Evolutionary conservation across 768 basidiomycete species (phyloP).

Genomic region (Boletus pseudo-olivaceus): DNA sequence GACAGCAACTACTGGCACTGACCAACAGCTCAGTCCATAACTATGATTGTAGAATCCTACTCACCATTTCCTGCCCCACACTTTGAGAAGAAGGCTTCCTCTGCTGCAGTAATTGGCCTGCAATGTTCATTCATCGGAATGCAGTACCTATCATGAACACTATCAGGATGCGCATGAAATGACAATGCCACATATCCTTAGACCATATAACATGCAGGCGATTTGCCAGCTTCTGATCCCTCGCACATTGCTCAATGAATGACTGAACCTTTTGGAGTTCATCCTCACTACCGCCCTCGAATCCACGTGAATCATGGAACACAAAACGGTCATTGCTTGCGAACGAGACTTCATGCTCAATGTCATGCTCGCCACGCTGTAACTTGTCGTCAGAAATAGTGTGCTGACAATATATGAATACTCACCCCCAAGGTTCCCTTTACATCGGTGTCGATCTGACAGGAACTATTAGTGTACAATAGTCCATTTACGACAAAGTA

Average conservation of each 20-base stretch:
- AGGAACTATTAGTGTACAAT: background rate
- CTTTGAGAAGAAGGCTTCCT: conserved; percentile 28
- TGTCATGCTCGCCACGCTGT: conserved; percentile 10
- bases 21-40: background rate
- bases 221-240: conserved; percentile 11
- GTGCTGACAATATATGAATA: background rate
- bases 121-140: background rate
- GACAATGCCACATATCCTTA: background rate
- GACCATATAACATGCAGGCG: conserved; percentile 40
- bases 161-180: conserved; percentile 3
- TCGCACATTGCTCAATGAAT: conserved; percentile 31
- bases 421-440: background rate
- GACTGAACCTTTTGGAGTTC: conserved; percentile 29
- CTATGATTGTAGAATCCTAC: background rate
- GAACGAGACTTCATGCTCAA: conserved; percentile 14
- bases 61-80: conserved; percentile 11
- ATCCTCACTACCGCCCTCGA: conserved; percentile 33
- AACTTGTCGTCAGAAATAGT: background rate
- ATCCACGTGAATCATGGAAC: conserved; percentile 42
- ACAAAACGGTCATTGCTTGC: conserved; percentile 32
- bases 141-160: conserved; percentile 35
- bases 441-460: conserved; percentile 1
- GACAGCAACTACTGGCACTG: conserved; percentile 38
- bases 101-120: conserved; percentile 28
- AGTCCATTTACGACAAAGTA: background rate